These are phyloP conservation scores for Hermanozyma aechmeae DNA, from an alignment of 805 yeast genomes.

Conservation along the genomic window DNA sequence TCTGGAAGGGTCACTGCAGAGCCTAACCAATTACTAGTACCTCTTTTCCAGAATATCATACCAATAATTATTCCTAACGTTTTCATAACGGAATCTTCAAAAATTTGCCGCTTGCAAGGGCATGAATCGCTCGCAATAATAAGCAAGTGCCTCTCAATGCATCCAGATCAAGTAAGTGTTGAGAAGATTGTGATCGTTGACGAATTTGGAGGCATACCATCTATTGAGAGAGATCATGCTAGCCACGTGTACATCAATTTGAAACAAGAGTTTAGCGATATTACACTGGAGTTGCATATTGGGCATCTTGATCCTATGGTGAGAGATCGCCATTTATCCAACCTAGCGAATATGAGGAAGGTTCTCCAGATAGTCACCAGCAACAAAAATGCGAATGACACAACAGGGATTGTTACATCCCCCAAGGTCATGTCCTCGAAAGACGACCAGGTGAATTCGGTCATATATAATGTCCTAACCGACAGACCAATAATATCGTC, in stretches of 20 bases:
- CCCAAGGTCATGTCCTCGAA: constrained; percentile 58
- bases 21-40: constrained; percentile 26
- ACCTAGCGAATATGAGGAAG: constrained; percentile 56
- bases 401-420: constrained; percentile 85
- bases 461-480: constrained; percentile 81
- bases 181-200: constrained; percentile 81
- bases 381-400: constrained; percentile 22
- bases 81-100: constrained; percentile 11
- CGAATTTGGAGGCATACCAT: constrained; percentile 84
- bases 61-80: constrained; percentile 62
- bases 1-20: no score
- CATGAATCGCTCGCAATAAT: no score
- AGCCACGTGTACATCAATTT: constrained; percentile 84
- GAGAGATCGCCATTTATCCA: constrained; percentile 51
- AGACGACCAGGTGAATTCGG: constrained; percentile 60
- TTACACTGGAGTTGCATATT: constrained; percentile 52
- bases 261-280: constrained; percentile 67
- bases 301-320: constrained; percentile 40
- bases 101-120: no score
- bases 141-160: no score
- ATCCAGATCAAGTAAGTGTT: no score
- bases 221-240: constrained; percentile 67
- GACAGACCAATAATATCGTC: constrained; percentile 88
- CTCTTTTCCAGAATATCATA: constrained; percentile 35
- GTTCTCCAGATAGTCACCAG: constrained; percentile 44